Conservation (phyloP, 202 grass and related monocot species). For the Miscanthus sacchariflorus region DNA sequence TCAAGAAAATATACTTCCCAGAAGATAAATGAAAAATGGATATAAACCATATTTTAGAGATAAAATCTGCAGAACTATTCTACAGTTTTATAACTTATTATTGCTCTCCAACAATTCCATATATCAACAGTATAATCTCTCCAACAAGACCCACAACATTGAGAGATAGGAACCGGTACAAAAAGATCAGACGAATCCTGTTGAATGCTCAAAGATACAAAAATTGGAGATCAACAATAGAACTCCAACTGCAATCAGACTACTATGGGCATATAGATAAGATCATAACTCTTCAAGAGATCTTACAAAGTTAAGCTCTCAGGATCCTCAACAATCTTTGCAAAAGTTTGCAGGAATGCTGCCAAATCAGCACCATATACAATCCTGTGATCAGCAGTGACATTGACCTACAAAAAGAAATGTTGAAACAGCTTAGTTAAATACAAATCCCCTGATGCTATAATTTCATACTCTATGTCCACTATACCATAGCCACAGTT, state of each 20-base stretch:
- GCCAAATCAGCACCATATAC: conserved; percentile 99
- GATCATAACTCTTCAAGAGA: conserved; percentile 38
- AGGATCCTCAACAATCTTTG: conserved; percentile 94
- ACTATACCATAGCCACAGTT: neutral
- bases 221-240: conserved; percentile 32
- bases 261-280: conserved; percentile 31
- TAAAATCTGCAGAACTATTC: conserved; percentile 36
- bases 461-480: neutral
- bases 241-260: conserved; percentile 49
- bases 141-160: conserved; percentile 29
- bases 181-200: conserved; percentile 26
- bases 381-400: conserved; percentile 97
- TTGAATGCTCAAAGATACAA: conserved; percentile 43
- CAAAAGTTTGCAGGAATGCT: conserved; percentile 92
- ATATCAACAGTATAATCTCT: conserved; percentile 31
- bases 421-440: conserved; percentile 13
- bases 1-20: neutral
- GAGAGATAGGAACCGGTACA: conserved; percentile 30
- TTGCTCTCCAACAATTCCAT: conserved; percentile 51
- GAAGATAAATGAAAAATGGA: conserved; percentile 6
- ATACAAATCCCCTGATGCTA: neutral
- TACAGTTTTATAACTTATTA: conserved; percentile 55
- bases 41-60: conserved; percentile 12
- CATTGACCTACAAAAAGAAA: conserved; percentile 77
- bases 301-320: conserved; percentile 88